phyloP scores from a whole-genome alignment of 805 yeast genomes.

The Nakazawaea peltata region DNA sequence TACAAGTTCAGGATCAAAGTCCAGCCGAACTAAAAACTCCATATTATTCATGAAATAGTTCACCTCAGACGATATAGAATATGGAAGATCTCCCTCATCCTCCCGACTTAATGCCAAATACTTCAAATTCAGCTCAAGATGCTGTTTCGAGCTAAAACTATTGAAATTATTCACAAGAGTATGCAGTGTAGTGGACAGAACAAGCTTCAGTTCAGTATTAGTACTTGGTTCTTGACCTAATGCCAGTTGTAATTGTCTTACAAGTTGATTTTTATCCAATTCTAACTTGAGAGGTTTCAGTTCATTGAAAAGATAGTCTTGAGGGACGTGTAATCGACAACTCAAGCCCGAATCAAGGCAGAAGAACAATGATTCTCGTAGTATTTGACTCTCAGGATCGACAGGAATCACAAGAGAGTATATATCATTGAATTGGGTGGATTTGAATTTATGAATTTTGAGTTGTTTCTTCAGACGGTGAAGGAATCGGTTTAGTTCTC shows the following conservation, averaged over 20 bases:
- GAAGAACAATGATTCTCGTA: neutral
- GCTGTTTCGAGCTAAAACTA: slow-evolving; percentile 14
- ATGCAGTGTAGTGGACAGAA: slow-evolving; percentile 22
- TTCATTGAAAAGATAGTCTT: slow-evolving; percentile 20
- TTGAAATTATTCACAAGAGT: slow-evolving; percentile 23
- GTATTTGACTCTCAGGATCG: slow-evolving; percentile 15
- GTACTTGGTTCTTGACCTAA: too few relatives aligned
- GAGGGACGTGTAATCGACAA: slow-evolving; percentile 22
- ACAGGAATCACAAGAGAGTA: slow-evolving; percentile 18
- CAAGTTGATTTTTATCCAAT: slow-evolving; percentile 22
- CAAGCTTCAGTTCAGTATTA: slow-evolving; percentile 20
- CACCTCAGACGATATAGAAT: slow-evolving; percentile 23
- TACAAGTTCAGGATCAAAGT: neutral
- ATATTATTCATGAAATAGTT: slow-evolving; percentile 21
- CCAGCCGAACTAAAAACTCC: neutral
- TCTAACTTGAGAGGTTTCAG: slow-evolving; percentile 21
- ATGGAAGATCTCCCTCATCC: neutral
- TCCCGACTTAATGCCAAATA: too few relatives aligned
- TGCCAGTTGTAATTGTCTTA: too few relatives aligned
- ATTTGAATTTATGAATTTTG: slow-evolving; percentile 18
- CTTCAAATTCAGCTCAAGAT: slow-evolving; percentile 12
- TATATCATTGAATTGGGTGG: slow-evolving; percentile 20
- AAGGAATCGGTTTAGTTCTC: slow-evolving; percentile 19
- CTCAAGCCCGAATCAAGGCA: too few relatives aligned
- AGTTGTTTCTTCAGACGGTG: slow-evolving; percentile 17